Conservation (phyloP, 1,284 basidiomycete genomes). For the Xanthoconium separans region DNA sequence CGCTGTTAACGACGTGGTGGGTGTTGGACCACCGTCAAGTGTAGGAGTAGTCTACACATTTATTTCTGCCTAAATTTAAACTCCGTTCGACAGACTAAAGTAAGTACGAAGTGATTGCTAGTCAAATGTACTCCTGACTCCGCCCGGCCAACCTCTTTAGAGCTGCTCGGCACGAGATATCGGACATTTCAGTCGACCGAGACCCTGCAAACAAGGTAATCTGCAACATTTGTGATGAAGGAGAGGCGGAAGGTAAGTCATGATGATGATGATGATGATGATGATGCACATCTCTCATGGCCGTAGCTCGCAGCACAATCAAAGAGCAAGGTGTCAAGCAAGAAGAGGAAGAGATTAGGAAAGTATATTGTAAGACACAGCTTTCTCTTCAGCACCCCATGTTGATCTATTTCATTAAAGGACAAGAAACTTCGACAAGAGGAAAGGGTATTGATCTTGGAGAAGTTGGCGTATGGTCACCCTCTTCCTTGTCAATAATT, state of each 20-base stretch:
- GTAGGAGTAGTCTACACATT: too few relatives aligned
- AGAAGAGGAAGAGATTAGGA: slow-evolving; percentile 79
- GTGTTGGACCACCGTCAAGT: too few relatives aligned
- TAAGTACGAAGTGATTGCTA: too few relatives aligned
- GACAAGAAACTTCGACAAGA: slow-evolving; percentile 88
- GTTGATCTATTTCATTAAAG: slow-evolving; percentile 36
- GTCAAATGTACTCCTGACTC: too few relatives aligned
- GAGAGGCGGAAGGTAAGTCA: slow-evolving; percentile 61
- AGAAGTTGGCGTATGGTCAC: slow-evolving; percentile 68
- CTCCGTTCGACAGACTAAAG: too few relatives aligned
- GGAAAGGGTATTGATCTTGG: slow-evolving; percentile 67
- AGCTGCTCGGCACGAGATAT: too few relatives aligned
- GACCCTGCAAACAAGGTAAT: too few relatives aligned
- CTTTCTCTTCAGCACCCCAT: not conserved
- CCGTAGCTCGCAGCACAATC: slow-evolving; percentile 55
- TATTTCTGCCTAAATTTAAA: too few relatives aligned
- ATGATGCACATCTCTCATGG: not conserved
- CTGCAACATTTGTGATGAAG: slow-evolving; percentile 41
- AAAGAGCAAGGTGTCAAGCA: slow-evolving; percentile 69
- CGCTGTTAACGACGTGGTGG: too few relatives aligned
- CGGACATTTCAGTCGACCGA: too few relatives aligned
- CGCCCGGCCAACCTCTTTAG: too few relatives aligned
- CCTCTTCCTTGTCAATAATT: not conserved
- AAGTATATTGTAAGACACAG: slow-evolving; percentile 70
- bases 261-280: not conserved